Evolutionary conservation across 2,329 filamentous ascomycete species (phyloP).

Genomic region (Rhexocercosporidium sp.): DNA sequence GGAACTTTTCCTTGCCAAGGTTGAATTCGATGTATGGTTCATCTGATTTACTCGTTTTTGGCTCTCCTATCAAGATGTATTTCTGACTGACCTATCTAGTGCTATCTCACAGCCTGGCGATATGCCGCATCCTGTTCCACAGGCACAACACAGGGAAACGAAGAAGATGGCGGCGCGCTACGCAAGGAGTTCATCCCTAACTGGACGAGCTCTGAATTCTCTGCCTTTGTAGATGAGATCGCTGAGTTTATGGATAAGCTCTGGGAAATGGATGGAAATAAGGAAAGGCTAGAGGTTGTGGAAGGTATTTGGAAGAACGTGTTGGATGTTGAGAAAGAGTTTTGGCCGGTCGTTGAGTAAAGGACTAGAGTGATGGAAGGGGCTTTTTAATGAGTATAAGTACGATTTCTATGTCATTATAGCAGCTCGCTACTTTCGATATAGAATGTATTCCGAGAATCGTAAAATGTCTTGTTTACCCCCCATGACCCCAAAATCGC

Average conservation of each 20-base stretch:
- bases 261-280: slow-evolving; percentile 23
- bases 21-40: too few species aligned
- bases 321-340: slow-evolving; percentile 60
- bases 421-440: too few species aligned
- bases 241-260: slow-evolving; percentile 57
- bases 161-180: slow-evolving; percentile 68
- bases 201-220: slow-evolving; percentile 68
- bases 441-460: too few species aligned
- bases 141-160: slow-evolving; percentile 41
- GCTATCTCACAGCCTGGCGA: slow-evolving; percentile 11
- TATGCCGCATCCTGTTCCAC: background rate
- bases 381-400: background rate
- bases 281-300: slow-evolving; percentile 47
- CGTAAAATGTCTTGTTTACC: too few species aligned
- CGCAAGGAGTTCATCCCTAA: slow-evolving; percentile 70
- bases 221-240: slow-evolving; percentile 60
- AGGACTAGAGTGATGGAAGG: background rate
- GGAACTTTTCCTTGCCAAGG: background rate
- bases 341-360: slow-evolving; percentile 56
- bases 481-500: too few species aligned
- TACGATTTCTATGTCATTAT: too few species aligned
- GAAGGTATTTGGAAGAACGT: slow-evolving; percentile 53
- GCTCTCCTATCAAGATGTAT: too few species aligned
- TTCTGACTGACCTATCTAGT: background rate
- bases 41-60: too few species aligned